These are phyloP conservation scores for Linum lewisii DNA, from an alignment of 345 rosid species.

Conservation along the genomic window DNA sequence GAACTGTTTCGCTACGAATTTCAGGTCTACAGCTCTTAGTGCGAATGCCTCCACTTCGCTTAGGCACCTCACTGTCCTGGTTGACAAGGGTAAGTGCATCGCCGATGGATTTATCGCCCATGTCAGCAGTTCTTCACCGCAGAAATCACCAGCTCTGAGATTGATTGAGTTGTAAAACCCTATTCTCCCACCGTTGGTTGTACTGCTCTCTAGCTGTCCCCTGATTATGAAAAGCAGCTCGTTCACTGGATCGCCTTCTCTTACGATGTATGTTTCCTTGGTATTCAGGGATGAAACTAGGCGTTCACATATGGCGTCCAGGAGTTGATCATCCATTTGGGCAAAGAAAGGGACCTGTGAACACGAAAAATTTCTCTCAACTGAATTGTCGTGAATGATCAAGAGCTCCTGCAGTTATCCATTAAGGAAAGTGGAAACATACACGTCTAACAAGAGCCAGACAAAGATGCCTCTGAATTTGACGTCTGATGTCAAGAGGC, in stretches of 20 bases:
- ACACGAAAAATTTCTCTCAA: not conserved
- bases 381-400: not conserved
- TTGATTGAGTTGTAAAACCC: constrained; percentile 77
- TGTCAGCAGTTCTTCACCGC: constrained; percentile 81
- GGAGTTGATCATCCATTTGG: constrained; percentile 76
- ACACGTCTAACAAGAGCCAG: constrained; percentile 88
- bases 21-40: constrained; percentile 62
- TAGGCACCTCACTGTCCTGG: constrained; percentile 50
- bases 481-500: constrained; percentile 67
- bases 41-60: constrained; percentile 77
- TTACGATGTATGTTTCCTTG: constrained; percentile 42
- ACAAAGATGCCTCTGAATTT: constrained; percentile 72
- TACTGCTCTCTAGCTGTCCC: constrained; percentile 79
- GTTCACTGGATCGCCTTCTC: constrained; percentile 82
- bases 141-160: constrained; percentile 66
- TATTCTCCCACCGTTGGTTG: constrained; percentile 70
- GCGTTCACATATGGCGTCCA: constrained; percentile 83
- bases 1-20: constrained; percentile 69
- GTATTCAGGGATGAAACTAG: constrained; percentile 66
- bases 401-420: not conserved
- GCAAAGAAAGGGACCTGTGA: constrained; percentile 76
- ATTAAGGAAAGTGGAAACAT: constrained; percentile 9
- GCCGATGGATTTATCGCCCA: constrained; percentile 64
- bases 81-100: constrained; percentile 56
- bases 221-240: constrained; percentile 90